Base-by-base conservation (phyloP, 805 yeast genomes). In the Wickerhamiella siamensis region DNA sequence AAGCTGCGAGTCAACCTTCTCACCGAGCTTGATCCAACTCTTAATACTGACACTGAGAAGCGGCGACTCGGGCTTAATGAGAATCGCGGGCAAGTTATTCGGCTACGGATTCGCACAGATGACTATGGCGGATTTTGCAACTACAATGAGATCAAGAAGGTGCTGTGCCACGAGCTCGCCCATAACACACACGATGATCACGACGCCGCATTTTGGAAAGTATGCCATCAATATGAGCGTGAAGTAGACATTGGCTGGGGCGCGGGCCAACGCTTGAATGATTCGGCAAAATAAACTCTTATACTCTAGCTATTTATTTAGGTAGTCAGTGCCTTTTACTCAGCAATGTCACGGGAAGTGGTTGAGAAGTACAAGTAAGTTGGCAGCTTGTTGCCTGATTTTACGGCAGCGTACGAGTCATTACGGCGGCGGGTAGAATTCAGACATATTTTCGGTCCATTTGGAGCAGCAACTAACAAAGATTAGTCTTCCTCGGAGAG, bases 401-500 rank as follows among this genome's bases (percentile, higher is more conserved):
- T 16, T 14, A 8, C 17, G 8, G 36, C 36, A 10, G 21, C 24
- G 8, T 15, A 15, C 21, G 16, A 14, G 35, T 9, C 14, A 12
- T 9, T 32, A 9, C 24, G n/a, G n/a, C 15, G 37, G 24, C 18
- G 19, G n/a, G 22, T 8, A 5, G 10, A 17, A 34, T 17, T 10
- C 15, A 19, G 37, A 17, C n/a, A n/a, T n/a, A n/a, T n/a, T n/a
- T n/a, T n/a, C n/a, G n/a, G n/a, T n/a, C n/a, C n/a, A n/a, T n/a
- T n/a, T n/a, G n/a, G 37, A 15, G 15, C 6, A 15, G 18, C n/a
- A 43, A 44, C 54, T 46, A 53, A 45, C 55, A 78, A 59, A 88
- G 91, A 64, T 83, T 88, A 43, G 97, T 88, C 29, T 91, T 88
- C 59, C 69, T 88, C 31, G 98, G 98, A n/a, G 98, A 88, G 60